Evolutionary conservation across 176 grass and related monocot genomes (phyloP).

Genomic region (Ensete ventricosum): DNA sequence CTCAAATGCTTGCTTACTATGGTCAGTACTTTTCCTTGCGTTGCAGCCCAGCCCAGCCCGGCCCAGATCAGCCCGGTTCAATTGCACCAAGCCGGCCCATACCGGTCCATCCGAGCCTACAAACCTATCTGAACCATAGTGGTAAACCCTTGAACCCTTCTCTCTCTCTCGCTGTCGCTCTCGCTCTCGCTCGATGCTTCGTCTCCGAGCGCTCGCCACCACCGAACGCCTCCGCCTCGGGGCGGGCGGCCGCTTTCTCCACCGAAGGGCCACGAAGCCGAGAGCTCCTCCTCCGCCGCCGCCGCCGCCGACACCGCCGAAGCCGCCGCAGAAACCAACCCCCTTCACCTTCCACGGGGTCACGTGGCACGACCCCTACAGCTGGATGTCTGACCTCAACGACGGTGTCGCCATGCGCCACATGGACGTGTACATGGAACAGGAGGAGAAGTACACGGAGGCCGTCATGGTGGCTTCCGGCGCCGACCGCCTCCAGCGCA

Average conservation of each 20-base stretch:
- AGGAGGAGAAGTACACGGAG: constrained; percentile 86
- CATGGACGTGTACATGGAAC: constrained; percentile 91
- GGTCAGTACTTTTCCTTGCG: too few species aligned
- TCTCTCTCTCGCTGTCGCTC: not conserved
- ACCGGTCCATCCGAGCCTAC: too few species aligned
- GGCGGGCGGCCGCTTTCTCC: not conserved
- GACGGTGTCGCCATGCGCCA: constrained; percentile 88
- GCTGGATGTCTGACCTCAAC: constrained; percentile 18
- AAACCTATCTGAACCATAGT: too few species aligned
- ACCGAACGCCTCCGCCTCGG: constrained; percentile 18
- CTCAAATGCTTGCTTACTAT: too few species aligned
- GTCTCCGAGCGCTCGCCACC: not conserved
- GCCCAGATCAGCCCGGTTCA: too few species aligned
- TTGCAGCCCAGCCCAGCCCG: too few species aligned
- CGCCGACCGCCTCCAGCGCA: constrained; percentile 61
- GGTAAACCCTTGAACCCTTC: not conserved
- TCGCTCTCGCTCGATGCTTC: constrained; percentile 23
- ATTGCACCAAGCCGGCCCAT: too few species aligned
- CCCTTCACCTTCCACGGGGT: constrained; percentile 28
- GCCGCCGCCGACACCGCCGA: constrained; percentile 14
- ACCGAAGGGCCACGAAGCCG: constrained; percentile 14
- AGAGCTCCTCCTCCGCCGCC: constrained; percentile 20
- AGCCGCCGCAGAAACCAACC: constrained; percentile 29
- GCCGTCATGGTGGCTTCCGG: constrained; percentile 57
- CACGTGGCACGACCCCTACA: constrained; percentile 14